phyloP scores from a whole-genome alignment of 2,329 filamentous ascomycete species.

The Hypoxylon sp. region DNA sequence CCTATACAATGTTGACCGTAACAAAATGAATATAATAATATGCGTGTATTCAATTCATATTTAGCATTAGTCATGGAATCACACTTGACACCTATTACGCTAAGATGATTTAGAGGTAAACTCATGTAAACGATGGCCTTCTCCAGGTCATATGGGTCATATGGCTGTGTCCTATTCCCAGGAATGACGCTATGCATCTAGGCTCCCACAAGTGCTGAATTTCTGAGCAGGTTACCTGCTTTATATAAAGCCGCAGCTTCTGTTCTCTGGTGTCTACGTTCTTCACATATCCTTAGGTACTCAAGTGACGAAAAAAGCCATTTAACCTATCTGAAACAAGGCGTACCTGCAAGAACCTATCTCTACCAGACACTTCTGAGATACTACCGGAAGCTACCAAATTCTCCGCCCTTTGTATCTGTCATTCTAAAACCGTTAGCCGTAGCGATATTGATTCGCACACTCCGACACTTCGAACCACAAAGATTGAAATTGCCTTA shows the following conservation, averaged over 20 bases:
- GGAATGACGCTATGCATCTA: background rate
- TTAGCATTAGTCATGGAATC: too few species aligned
- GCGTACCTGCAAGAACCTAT: background rate
- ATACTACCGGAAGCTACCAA: background rate
- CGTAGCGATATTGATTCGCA: background rate
- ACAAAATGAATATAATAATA: too few species aligned
- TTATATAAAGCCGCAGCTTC: background rate
- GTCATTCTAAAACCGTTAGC: background rate
- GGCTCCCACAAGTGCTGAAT: background rate
- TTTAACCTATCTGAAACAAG: background rate
- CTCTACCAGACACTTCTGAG: background rate
- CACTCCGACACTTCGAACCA: background rate
- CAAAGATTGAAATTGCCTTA: background rate
- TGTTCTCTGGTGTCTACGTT: background rate
- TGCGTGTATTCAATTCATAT: too few species aligned
- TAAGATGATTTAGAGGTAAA: too few species aligned
- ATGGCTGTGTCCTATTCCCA: background rate
- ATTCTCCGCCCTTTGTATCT: background rate
- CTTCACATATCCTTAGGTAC: background rate
- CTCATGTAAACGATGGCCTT: too few species aligned
- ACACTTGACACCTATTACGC: too few species aligned
- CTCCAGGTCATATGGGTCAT: too few species aligned
- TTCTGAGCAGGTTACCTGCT: background rate
- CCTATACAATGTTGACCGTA: too few species aligned
- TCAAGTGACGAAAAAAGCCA: background rate